Conservation (phyloP, 345 rosid genomes). For the Acer yangbiense region DNA sequence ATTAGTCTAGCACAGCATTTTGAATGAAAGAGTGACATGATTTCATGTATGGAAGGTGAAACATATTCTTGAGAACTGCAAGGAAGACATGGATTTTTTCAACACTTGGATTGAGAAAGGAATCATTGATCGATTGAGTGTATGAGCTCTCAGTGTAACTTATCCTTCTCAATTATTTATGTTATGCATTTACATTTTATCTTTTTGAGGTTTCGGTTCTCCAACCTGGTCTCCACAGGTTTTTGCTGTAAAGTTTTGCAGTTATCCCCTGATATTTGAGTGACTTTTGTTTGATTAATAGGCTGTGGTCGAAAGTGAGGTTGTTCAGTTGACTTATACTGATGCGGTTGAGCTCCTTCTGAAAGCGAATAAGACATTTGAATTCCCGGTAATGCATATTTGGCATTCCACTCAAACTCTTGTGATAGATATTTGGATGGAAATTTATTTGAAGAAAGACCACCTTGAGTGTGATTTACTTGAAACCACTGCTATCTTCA, state of each 20-base stretch:
- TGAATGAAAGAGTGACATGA: constrained; percentile 13
- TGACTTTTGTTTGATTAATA: constrained; percentile 33
- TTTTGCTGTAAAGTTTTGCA: neutral
- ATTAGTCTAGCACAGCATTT: constrained; percentile 15
- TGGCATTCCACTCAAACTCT: neutral
- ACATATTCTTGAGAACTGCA: constrained; percentile 84
- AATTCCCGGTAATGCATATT: constrained; percentile 67
- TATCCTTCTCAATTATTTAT: constrained; percentile 21
- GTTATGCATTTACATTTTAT: neutral
- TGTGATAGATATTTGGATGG: neutral
- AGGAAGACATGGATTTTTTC: constrained; percentile 98
- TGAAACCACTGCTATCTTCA: neutral
- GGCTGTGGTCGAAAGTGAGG: constrained; percentile 88
- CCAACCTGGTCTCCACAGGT: neutral
- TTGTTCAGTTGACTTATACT: constrained; percentile 84
- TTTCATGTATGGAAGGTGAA: constrained; percentile 59
- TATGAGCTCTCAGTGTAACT: constrained; percentile 51
- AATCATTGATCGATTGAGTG: constrained; percentile 77
- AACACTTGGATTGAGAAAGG: constrained; percentile 98
- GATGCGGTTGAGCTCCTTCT: constrained; percentile 90
- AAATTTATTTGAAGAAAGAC: neutral
- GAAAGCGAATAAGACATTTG: constrained; percentile 79
- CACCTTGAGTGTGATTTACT: neutral
- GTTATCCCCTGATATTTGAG: constrained; percentile 8
- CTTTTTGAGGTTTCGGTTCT: neutral